A percentile compares a stretch with the other conserved stretches of the same genome.
phyloP scores from a whole-genome alignment of 805 yeast genomes.

The Teunomyces kruisii region DNA sequence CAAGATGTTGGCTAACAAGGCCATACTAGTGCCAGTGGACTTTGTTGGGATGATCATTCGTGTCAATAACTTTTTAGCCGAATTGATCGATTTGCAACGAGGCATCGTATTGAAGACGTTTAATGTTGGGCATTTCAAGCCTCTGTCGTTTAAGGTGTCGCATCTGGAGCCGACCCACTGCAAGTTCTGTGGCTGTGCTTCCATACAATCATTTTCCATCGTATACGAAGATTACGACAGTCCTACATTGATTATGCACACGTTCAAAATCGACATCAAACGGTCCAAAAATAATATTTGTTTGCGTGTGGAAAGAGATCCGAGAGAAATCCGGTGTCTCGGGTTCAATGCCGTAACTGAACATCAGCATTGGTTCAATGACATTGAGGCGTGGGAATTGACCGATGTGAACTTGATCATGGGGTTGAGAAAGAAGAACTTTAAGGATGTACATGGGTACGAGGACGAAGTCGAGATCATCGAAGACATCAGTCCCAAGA shows the following conservation, averaged over 20 bases:
- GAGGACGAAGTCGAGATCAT: constrained; percentile 18
- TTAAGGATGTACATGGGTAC: constrained; percentile 11
- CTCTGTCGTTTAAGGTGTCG: constrained; percentile 61
- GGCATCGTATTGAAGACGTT: constrained; percentile 68
- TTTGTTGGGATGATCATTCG: constrained; percentile 75
- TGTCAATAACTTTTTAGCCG: constrained; percentile 56
- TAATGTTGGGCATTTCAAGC: constrained; percentile 60
- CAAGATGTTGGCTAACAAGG: constrained; percentile 24
- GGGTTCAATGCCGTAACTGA: constrained; percentile 79
- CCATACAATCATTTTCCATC: constrained; percentile 69
- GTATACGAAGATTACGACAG: constrained; percentile 64
- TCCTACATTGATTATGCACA: constrained; percentile 64
- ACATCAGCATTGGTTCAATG: constrained; percentile 61
- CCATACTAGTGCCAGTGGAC: constrained; percentile 54
- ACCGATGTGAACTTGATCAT: constrained; percentile 76
- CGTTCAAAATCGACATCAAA: constrained; percentile 63
- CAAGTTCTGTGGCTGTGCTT: constrained; percentile 86
- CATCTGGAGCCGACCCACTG: constrained; percentile 89
- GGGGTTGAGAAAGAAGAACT: constrained; percentile 48
- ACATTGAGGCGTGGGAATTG: constrained; percentile 75
- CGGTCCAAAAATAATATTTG: constrained; percentile 79
- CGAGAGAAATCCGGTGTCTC: constrained; percentile 84
- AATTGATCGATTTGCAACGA: constrained; percentile 73
- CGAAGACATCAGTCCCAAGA: neutral
- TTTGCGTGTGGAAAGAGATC: constrained; percentile 87